Percentiles rank a stretch among this genome's conserved stretches.
phyloP scores from a whole-genome alignment of 208 protist genomes.

The Balamuthia mandrillaris region DNA sequence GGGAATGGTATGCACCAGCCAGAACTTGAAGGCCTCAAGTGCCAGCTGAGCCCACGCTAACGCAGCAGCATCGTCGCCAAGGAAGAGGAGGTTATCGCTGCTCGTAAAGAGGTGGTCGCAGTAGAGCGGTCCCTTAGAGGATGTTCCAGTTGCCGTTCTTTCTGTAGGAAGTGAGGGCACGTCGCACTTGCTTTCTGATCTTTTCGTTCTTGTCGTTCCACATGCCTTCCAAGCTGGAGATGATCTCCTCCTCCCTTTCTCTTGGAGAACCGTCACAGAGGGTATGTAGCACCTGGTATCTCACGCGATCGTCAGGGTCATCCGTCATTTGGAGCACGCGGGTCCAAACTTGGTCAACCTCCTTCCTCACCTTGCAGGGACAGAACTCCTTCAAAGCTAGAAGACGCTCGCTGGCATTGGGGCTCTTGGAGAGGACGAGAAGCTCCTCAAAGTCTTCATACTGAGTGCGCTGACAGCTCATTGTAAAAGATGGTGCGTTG shows the following conservation, averaged over 20 bases:
- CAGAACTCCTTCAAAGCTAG: conserved; percentile 32
- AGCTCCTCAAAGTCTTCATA: not conserved
- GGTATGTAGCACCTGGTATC: conserved; percentile 50
- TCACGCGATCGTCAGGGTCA: conserved; percentile 21
- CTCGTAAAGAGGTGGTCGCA: too few relatives aligned
- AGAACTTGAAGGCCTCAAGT: too few relatives aligned
- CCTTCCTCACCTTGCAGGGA: conserved; percentile 44
- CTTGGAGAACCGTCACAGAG: conserved; percentile 41
- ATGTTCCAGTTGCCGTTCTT: conserved; percentile 47
- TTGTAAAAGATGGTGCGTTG: too few relatives aligned
- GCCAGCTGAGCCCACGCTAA: too few relatives aligned
- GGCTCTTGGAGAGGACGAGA: not conserved
- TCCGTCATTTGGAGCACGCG: conserved; percentile 41
- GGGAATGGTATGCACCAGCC: too few relatives aligned
- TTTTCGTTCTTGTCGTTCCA: conserved; percentile 33
- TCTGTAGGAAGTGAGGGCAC: conserved; percentile 41
- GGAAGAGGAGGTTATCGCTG: too few relatives aligned
- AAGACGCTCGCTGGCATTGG: not conserved
- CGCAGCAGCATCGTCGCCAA: too few relatives aligned
- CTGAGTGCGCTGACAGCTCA: not conserved
- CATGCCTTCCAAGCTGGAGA: conserved; percentile 27
- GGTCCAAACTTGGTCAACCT: conserved; percentile 35
- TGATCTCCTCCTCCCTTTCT: conserved; percentile 33
- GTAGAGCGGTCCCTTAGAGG: not conserved
- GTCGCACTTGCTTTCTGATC: conserved; percentile 35